Conservation (phyloP, 176 grass and related monocot genomes). For the Themeda triandra region DNA sequence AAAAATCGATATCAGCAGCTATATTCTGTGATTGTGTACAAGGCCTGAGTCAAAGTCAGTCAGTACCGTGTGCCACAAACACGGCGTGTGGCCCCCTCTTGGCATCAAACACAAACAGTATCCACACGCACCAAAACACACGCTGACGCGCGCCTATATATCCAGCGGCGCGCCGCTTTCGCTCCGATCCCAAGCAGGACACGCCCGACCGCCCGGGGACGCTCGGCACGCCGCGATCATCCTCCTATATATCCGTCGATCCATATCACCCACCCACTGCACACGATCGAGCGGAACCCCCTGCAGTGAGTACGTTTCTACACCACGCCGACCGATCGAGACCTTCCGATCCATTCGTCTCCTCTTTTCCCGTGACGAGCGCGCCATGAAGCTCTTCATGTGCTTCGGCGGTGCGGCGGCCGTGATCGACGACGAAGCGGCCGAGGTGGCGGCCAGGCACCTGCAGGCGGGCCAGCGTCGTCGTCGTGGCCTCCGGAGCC, state of each 20-base stretch:
- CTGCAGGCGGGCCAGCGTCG: background rate
- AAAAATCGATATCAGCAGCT: background rate
- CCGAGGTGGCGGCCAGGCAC: background rate
- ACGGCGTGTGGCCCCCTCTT: background rate
- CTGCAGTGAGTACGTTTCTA: background rate
- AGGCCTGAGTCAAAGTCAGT: background rate
- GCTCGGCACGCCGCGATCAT: background rate
- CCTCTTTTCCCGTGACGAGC: background rate
- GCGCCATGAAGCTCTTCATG: background rate
- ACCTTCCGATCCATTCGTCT: background rate
- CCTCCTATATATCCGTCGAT: background rate
- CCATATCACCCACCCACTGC: background rate
- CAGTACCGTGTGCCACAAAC: no score
- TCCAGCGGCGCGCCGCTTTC: background rate
- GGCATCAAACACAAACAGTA: background rate
- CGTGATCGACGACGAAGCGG: background rate
- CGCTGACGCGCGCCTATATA: background rate
- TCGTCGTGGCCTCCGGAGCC: background rate
- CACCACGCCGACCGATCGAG: background rate
- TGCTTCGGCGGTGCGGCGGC: constrained; percentile 36
- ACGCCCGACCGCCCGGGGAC: background rate
- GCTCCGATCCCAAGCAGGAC: no score
- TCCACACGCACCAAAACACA: background rate
- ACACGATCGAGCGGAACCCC: background rate
- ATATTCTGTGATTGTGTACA: background rate